A percentile compares a stretch with the other conserved stretches of the same genome.
These are phyloP conservation scores for Oemleria cerasiformis DNA, from an alignment of 306 rosid genomes.

Conservation along the genomic window DNA sequence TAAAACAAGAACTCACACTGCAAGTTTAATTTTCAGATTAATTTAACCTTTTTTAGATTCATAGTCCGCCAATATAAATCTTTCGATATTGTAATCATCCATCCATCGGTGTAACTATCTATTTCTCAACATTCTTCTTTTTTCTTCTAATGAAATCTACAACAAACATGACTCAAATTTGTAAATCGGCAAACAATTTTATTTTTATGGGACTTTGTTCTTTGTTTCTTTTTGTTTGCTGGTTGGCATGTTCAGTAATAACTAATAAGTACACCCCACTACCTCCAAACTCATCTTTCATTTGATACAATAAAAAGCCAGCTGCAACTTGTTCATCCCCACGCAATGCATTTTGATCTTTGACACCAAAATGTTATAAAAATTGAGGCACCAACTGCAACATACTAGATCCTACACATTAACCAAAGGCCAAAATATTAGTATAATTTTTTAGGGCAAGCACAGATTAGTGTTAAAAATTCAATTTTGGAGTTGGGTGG, in stretches of 20 bases:
- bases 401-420: constrained; percentile 5
- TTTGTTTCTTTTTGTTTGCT: constrained; percentile 20
- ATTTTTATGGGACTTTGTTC: constrained; percentile 3
- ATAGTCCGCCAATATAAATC: neutral
- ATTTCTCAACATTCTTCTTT: constrained; percentile 24
- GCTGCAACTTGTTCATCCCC: constrained; percentile 3
- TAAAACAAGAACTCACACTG: too few species aligned
- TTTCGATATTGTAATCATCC: constrained; percentile 25
- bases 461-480: neutral
- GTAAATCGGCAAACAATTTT: neutral
- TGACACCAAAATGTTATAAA: neutral
- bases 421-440: constrained; percentile 1
- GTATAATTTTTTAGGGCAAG: neutral
- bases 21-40: too few species aligned
- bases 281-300: constrained; percentile 10
- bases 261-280: constrained; percentile 10
- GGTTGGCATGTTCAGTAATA: constrained; percentile 15
- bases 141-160: constrained; percentile 16
- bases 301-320: neutral
- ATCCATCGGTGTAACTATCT: constrained; percentile 27
- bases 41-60: neutral
- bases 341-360: neutral
- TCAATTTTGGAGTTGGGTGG: neutral
- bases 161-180: constrained; percentile 1
- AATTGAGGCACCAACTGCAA: neutral